Percentiles rank a stretch among this genome's conserved stretches.
phyloP scores from a whole-genome alignment of 192 early-diverging fungal species.

The Gigaspora rosea region DNA sequence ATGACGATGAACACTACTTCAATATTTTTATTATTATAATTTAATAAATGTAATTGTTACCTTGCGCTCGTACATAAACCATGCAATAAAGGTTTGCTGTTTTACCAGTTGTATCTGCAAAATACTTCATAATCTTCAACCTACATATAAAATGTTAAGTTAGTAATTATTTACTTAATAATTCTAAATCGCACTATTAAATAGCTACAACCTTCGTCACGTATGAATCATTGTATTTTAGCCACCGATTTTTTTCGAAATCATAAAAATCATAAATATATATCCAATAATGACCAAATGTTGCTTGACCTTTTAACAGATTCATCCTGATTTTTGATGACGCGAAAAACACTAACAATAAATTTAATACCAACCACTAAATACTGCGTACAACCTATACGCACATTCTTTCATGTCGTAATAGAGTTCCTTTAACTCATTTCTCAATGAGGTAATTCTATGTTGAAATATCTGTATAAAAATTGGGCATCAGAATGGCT shows the following conservation, averaged over 20 bases:
- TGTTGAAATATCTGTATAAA: neutral
- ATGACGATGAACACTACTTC: too few species aligned
- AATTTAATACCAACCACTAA: constrained; percentile 51
- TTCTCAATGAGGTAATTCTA: neutral
- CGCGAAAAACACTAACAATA: neutral
- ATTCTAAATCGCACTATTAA: neutral
- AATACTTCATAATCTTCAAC: constrained; percentile 57
- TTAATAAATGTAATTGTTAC: constrained; percentile 3
- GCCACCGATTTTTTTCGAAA: constrained; percentile 60
- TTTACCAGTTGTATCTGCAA: constrained; percentile 51
- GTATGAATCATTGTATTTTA: constrained; percentile 75
- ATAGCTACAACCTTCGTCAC: constrained; percentile 51
- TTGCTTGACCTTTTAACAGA: constrained; percentile 44
- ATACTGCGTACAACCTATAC: constrained; percentile 76
- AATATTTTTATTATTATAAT: too few species aligned
- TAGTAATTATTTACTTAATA: neutral
- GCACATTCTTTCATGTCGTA: constrained; percentile 39
- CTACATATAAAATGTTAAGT: constrained; percentile 27
- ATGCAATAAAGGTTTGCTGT: constrained; percentile 73
- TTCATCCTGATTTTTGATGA: neutral
- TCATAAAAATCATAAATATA: constrained; percentile 69
- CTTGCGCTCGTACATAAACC: constrained; percentile 60
- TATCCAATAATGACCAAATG: constrained; percentile 81
- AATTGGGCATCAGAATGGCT: neutral
- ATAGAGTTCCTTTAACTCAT: constrained; percentile 41